Conservation (phyloP, 208 protist genomes). For the Acanthamoeba lenticulata region DNA sequence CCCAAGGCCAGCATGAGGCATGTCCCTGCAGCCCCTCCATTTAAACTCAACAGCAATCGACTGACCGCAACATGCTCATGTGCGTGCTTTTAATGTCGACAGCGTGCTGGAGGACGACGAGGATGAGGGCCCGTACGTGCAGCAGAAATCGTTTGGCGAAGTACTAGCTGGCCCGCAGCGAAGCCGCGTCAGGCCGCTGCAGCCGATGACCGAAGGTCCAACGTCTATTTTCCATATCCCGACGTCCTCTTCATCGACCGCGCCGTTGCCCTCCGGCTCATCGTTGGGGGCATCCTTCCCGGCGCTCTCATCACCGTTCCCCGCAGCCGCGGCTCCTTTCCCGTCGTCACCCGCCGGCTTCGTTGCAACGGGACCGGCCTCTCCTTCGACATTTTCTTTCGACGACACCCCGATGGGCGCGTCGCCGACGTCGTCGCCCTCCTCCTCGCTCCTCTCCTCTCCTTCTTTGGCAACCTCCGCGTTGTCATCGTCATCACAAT, state of each 20-base stretch:
- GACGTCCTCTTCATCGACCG: neutral
- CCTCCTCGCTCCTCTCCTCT: neutral
- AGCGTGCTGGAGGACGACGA: constrained; percentile 3
- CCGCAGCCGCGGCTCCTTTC: neutral
- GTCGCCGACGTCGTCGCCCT: neutral
- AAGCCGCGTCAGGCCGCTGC: neutral
- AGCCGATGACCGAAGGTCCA: neutral
- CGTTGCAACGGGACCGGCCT: neutral
- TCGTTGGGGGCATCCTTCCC: too few relatives aligned
- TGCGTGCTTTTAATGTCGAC: neutral
- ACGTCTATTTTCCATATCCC: constrained; percentile 27
- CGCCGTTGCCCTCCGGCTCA: too few relatives aligned
- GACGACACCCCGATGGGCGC: neutral
- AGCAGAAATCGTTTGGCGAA: neutral
- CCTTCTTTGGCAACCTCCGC: too few relatives aligned
- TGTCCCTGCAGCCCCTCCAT: too few relatives aligned
- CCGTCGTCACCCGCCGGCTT: neutral
- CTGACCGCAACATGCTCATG: neutral
- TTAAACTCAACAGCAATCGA: neutral
- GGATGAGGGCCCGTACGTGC: neutral
- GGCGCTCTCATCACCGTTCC: neutral
- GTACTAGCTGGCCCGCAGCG: neutral
- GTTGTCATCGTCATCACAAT: neutral
- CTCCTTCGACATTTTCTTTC: neutral
- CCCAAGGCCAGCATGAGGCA: constrained; percentile 24